Evolutionary conservation across 192 early-diverging fungal genomes (phyloP).

Genomic region (Coemansia sp.): DNA sequence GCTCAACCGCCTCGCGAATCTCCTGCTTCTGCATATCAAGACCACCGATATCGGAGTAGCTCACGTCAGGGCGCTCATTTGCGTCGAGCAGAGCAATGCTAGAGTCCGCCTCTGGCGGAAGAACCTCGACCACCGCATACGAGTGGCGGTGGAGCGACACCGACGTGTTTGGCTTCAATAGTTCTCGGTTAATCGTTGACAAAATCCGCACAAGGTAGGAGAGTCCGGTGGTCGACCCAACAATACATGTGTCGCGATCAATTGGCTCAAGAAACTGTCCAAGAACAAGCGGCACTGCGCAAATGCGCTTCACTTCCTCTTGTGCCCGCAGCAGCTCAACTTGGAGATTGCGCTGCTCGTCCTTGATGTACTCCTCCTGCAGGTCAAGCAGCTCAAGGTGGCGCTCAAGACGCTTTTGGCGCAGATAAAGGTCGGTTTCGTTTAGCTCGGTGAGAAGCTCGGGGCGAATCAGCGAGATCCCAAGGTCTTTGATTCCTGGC

Average conservation of each 20-base stretch:
- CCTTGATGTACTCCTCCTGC: conserved; percentile 99
- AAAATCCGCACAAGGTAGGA: conserved; percentile 94
- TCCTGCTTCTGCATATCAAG: conserved; percentile 92
- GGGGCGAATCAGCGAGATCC: conserved; percentile 49
- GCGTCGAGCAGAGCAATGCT: conserved; percentile 85
- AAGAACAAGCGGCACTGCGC: conserved; percentile 96
- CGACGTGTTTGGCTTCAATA: conserved; percentile 90
- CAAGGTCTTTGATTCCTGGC: conserved; percentile 52
- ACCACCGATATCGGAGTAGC: conserved; percentile 81
- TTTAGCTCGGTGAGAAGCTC: conserved; percentile 44
- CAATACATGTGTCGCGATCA: conserved; percentile 95
- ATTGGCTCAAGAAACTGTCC: conserved; percentile 99
- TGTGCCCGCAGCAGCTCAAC: conserved; percentile 91
- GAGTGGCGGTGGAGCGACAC: conserved; percentile 97
- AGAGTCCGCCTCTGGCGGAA: conserved; percentile 94
- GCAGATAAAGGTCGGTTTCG: conserved; percentile 88
- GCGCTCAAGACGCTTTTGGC: conserved; percentile 90
- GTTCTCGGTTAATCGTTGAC: conserved; percentile 94
- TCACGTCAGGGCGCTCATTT: conserved; percentile 79
- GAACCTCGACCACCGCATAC: conserved; percentile 93
- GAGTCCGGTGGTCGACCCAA: conserved; percentile 88
- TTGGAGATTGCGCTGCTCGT: conserved; percentile 97
- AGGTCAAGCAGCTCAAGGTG: conserved; percentile 94
- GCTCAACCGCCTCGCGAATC: conserved; percentile 93
- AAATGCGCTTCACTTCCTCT: conserved; percentile 98